These are phyloP conservation scores for Leccinum aurantiacum DNA, from an alignment of 768 basidiomycete genomes.

Conservation along the genomic window DNA sequence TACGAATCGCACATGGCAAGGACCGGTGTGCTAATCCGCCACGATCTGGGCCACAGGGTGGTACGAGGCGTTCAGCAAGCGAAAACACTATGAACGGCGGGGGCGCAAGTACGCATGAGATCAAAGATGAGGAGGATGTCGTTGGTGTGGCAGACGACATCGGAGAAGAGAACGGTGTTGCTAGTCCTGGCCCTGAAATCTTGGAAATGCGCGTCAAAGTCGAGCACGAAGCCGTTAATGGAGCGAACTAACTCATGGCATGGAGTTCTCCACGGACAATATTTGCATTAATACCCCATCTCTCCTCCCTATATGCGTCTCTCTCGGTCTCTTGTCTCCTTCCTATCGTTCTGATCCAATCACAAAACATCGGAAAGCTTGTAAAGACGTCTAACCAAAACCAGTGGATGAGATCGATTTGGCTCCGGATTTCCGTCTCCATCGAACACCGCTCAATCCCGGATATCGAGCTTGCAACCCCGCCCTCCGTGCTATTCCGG, in stretches of 20 bases:
- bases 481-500: slow-evolving; percentile 7
- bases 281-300: slow-evolving; percentile 34
- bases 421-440: slow-evolving; percentile 41
- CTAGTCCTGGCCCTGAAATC: slow-evolving; percentile 28
- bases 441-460: slow-evolving; percentile 5
- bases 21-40: slow-evolving; percentile 95
- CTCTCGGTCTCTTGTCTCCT: slow-evolving; percentile 20
- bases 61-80: slow-evolving; percentile 48
- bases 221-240: slow-evolving; percentile 27
- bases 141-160: slow-evolving; percentile 22
- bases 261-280: slow-evolving; percentile 25
- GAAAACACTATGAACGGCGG: slow-evolving; percentile 34
- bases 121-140: slow-evolving; percentile 29
- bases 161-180: slow-evolving; percentile 25
- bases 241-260: slow-evolving; percentile 21
- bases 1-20: slow-evolving; percentile 94
- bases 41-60: slow-evolving; percentile 77
- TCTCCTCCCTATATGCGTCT: slow-evolving; percentile 29
- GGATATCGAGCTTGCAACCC: slow-evolving; percentile 10
- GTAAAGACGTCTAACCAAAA: slow-evolving; percentile 30
- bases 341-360: slow-evolving; percentile 21
- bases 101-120: slow-evolving; percentile 13
- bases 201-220: slow-evolving; percentile 48
- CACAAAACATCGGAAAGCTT: slow-evolving; percentile 35
- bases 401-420: slow-evolving; percentile 47